Evolutionary conservation across 441 rosid genomes (phyloP).

Genomic region (Pelargonium fulgidum): DNA sequence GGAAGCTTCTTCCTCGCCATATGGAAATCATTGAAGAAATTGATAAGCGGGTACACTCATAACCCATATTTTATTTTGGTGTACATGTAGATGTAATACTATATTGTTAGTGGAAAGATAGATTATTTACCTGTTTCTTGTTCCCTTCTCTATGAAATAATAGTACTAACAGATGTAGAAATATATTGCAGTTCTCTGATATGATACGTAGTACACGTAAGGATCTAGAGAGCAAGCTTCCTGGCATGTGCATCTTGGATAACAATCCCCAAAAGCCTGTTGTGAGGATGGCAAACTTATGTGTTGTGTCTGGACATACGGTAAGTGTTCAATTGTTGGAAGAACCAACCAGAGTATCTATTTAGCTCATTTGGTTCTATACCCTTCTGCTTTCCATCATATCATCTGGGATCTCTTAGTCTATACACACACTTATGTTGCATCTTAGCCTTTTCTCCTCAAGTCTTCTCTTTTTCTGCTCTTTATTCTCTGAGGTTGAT

Average conservation of each 20-base stretch:
- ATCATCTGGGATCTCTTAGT: neutral
- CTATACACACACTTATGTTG: neutral
- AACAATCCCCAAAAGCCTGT: constrained; percentile 85
- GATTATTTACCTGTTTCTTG: neutral
- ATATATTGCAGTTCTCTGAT: constrained; percentile 56
- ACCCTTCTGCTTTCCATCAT: neutral
- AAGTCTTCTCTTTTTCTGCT: constrained; percentile 11
- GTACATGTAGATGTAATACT: constrained; percentile 14
- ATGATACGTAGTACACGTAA: constrained; percentile 42
- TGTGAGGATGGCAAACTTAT: constrained; percentile 96
- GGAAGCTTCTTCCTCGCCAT: constrained; percentile 99
- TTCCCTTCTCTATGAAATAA: neutral
- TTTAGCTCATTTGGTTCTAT: neutral
- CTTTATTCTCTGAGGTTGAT: neutral
- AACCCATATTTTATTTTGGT: constrained; percentile 9
- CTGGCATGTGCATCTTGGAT: constrained; percentile 75
- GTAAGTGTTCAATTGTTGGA: constrained; percentile 37
- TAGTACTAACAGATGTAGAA: neutral
- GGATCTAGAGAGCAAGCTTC: constrained; percentile 77
- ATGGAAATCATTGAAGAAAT: constrained; percentile 97
- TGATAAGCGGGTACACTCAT: constrained; percentile 65
- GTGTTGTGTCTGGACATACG: constrained; percentile 84
- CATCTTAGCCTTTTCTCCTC: neutral
- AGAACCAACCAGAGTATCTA: constrained; percentile 14
- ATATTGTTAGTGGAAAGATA: constrained; percentile 12